phyloP scores from a whole-genome alignment of 305 asterid species.

The Striga hermonthica region DNA sequence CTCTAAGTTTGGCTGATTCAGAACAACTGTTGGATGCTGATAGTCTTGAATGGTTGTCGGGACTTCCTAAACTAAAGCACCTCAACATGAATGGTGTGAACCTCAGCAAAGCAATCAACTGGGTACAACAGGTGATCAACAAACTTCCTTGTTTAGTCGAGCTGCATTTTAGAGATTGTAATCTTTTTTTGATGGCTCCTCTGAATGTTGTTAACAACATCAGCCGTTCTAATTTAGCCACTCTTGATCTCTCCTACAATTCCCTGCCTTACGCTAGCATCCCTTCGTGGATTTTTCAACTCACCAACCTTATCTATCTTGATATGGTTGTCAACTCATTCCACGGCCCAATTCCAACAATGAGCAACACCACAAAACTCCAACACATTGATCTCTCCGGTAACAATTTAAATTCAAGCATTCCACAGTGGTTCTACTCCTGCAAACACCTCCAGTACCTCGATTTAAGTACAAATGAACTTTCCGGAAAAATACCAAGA shows the following conservation, averaged over 20 bases:
- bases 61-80: constrained; percentile 19
- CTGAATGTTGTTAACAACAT: neutral
- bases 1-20: constrained; percentile 24
- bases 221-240: neutral
- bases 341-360: constrained; percentile 18
- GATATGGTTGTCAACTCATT: neutral
- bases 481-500: constrained; percentile 8
- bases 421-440: constrained; percentile 35
- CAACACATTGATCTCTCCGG: constrained; percentile 3
- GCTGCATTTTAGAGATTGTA: neutral
- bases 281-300: constrained; percentile 27
- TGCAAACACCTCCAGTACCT: constrained; percentile 26
- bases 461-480: neutral
- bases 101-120: neutral
- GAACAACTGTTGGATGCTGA: constrained; percentile 1
- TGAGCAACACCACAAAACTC: constrained; percentile 27
- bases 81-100: constrained; percentile 10
- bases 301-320: constrained; percentile 28
- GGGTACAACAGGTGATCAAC: constrained; percentile 9
- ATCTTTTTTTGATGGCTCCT: neutral
- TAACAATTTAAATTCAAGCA: constrained; percentile 18
- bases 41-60: constrained; percentile 37
- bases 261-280: neutral
- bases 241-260: neutral
- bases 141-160: constrained; percentile 15